Conservation (phyloP, 169 alveolate genomes). For the Plasmodium ovale region DNA sequence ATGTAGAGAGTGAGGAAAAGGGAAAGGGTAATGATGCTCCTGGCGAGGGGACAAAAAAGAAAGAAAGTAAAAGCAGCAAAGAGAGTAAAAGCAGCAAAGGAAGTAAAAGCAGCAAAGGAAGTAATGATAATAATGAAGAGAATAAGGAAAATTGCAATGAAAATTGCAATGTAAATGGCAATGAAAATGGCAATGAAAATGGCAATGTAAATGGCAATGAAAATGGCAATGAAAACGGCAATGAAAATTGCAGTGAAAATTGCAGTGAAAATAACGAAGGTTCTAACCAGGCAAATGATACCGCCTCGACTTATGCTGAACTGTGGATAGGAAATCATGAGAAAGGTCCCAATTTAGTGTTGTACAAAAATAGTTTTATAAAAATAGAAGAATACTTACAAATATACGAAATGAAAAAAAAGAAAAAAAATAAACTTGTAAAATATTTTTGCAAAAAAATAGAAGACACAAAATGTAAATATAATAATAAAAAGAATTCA, state of each 20-base stretch:
- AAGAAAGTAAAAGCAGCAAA: not conserved
- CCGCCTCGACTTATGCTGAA: slow-evolving; percentile 76
- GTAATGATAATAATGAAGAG: not conserved
- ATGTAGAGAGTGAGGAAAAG: slow-evolving; percentile 4
- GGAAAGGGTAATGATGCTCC: not conserved
- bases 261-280: not conserved
- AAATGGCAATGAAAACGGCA: not conserved
- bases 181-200: not conserved
- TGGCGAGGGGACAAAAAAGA: no score
- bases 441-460: slow-evolving; percentile 15
- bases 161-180: not conserved
- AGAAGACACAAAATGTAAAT: slow-evolving; percentile 6
- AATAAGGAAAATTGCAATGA: not conserved
- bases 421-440: slow-evolving; percentile 12
- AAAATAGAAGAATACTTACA: slow-evolving; percentile 33
- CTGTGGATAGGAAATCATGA: slow-evolving; percentile 85
- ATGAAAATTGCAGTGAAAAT: not conserved
- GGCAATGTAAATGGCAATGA: not conserved
- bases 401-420: slow-evolving; percentile 34
- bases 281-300: not conserved
- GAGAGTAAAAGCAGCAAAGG: not conserved
- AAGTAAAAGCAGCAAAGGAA: not conserved
- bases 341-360: slow-evolving; percentile 77
- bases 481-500: slow-evolving; percentile 8
- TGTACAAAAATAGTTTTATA: slow-evolving; percentile 55